Conservation (phyloP, 2,329 filamentous ascomycete genomes). For the Aspergillus sp. region DNA sequence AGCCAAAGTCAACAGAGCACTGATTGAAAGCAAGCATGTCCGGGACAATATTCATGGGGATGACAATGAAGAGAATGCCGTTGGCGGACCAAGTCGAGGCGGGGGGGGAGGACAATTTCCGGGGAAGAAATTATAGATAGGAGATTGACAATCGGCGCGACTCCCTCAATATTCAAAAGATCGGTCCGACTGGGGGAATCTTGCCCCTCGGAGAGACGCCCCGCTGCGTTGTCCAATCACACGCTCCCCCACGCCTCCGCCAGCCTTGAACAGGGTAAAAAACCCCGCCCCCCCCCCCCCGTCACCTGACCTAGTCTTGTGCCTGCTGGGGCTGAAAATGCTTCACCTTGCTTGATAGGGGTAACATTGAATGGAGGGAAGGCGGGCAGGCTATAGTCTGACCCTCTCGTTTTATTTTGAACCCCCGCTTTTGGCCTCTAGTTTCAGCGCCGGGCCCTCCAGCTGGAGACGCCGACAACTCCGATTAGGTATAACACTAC, state of each 20-base stretch:
- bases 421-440: not conserved
- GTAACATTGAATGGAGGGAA: not conserved
- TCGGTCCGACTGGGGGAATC: slow-evolving; percentile 8
- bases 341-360: not conserved
- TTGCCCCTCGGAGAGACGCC: not conserved
- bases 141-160: not conserved
- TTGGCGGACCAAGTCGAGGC: not conserved
- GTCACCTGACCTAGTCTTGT: not conserved
- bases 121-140: slow-evolving; percentile 1
- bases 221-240: not conserved
- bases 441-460: not conserved
- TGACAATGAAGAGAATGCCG: slow-evolving; percentile 3
- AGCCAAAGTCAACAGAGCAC: slow-evolving; percentile 10
- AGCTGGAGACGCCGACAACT: too few relatives aligned
- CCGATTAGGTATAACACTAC: too few relatives aligned
- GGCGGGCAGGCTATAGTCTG: not conserved
- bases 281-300: not conserved
- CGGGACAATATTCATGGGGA: slow-evolving; percentile 2
- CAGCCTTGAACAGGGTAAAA: not conserved
- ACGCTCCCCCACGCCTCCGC: not conserved
- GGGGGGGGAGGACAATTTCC: not conserved
- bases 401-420: not conserved
- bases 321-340: not conserved
- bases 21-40: slow-evolving; percentile 5
- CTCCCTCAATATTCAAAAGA: not conserved